Evolutionary conservation across 805 yeast species (phyloP).

Genomic region (Tetrapisispora taiwanensis): DNA sequence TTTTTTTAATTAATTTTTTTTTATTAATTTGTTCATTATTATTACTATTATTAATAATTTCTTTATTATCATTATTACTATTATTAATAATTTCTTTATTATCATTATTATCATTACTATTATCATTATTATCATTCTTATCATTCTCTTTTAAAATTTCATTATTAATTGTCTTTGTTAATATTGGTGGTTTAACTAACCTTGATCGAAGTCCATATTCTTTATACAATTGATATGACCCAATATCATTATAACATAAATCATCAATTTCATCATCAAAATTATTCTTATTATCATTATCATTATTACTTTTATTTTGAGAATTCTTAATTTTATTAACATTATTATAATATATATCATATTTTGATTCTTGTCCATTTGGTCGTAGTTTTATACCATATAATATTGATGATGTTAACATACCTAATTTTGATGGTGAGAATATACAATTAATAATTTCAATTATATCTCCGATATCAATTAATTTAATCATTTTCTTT

Average conservation of each 20-base stretch:
- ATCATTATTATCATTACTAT: background rate
- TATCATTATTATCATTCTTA: background rate
- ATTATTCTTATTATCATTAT: background rate
- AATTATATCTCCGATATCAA: background rate
- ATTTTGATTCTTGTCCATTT: background rate
- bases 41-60: background rate
- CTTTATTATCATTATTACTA: background rate
- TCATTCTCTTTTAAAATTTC: background rate
- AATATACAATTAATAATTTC: constrained; percentile 2
- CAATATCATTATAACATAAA: background rate
- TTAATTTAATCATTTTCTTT: background rate
- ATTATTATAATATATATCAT: background rate
- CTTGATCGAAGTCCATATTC: constrained; percentile 1
- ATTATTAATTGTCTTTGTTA: background rate
- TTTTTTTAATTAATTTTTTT: background rate
- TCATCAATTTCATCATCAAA: constrained; percentile 1
- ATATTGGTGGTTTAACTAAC: constrained; percentile 2
- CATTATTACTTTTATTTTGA: background rate
- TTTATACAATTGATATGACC: constrained; percentile 1
- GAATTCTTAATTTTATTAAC: background rate
- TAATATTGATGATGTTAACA: constrained; percentile 19
- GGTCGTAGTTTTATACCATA: constrained; percentile 10
- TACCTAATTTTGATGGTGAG: constrained; percentile 22
- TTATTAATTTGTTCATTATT: background rate
- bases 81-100: background rate